Evolutionary conservation across 495 filamentous ascomycete species (phyloP).

Genomic region (Annulohypoxylon stygium): DNA sequence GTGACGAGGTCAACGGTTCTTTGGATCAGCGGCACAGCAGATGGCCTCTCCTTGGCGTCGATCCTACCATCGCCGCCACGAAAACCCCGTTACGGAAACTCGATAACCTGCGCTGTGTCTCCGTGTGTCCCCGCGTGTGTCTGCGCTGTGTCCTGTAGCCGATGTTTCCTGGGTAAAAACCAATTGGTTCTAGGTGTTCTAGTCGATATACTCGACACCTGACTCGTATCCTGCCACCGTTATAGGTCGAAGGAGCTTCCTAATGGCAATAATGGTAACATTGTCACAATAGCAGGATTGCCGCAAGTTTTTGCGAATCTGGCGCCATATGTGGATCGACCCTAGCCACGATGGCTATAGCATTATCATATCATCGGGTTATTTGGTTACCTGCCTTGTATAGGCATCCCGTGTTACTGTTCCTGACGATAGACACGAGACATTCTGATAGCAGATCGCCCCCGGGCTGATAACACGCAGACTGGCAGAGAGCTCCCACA

Average conservation of each 20-base stretch:
- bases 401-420: constrained; percentile 51
- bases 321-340: constrained; percentile 44
- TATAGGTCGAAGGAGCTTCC: constrained; percentile 34
- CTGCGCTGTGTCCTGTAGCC: constrained; percentile 31
- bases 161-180: constrained; percentile 40
- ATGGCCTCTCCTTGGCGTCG: constrained; percentile 45
- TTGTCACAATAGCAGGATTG: constrained; percentile 48
- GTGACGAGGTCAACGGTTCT: constrained; percentile 41
- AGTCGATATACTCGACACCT: constrained; percentile 30
- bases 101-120: constrained; percentile 29
- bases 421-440: constrained; percentile 51
- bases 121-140: constrained; percentile 17
- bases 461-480: constrained; percentile 38
- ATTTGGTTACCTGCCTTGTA: constrained; percentile 51
- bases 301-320: constrained; percentile 49
- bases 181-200: constrained; percentile 32
- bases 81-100: constrained; percentile 48
- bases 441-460: constrained; percentile 46
- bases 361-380: constrained; percentile 45
- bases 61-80: constrained; percentile 47
- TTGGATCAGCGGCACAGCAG: constrained; percentile 43
- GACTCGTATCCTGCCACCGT: constrained; percentile 36
- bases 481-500: constrained; percentile 16
- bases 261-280: constrained; percentile 37
- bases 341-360: constrained; percentile 45